Percentiles rank a stretch among this genome's conserved stretches.
These are phyloP conservation scores for Chaetomium cochliodes DNA, from an alignment of 495 filamentous ascomycete species.

Conservation along the genomic window DNA sequence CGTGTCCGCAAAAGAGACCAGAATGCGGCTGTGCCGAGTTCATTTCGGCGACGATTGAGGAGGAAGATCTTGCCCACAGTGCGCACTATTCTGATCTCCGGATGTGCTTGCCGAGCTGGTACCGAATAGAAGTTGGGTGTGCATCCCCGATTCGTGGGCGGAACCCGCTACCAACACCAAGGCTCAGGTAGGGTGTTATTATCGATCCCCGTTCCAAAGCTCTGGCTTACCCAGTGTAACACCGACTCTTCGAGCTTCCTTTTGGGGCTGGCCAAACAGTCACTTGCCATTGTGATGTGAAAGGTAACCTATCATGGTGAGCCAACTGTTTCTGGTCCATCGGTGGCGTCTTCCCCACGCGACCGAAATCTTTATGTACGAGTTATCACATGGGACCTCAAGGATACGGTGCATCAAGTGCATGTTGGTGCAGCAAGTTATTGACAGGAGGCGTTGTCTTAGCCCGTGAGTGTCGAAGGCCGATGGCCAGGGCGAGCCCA, in stretches of 20 bases:
- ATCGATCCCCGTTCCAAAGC: constrained; percentile 22
- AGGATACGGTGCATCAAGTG: neutral
- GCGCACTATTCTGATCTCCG: no score
- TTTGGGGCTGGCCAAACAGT: constrained; percentile 16
- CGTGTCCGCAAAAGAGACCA: neutral
- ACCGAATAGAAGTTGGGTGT: constrained; percentile 3
- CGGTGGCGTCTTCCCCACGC: constrained; percentile 10
- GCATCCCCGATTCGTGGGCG: neutral
- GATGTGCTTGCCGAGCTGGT: no score
- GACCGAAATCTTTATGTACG: neutral
- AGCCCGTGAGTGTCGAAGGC: no score
- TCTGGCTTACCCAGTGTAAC: constrained; percentile 18
- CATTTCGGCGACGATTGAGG: neutral
- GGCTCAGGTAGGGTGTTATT: constrained; percentile 18
- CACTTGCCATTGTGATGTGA: constrained; percentile 17
- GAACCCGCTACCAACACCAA: neutral
- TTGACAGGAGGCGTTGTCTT: neutral
- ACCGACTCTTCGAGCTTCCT: constrained; percentile 21
- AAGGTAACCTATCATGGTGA: constrained; percentile 12
- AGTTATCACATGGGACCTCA: constrained; percentile 4
- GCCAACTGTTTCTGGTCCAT: constrained; percentile 8
- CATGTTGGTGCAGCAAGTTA: neutral
- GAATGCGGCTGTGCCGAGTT: neutral
- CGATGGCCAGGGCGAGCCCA: no score
- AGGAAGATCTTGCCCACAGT: neutral